Conservation (phyloP, 495 filamentous ascomycete genomes). For the Aspergillus ostianus region DNA sequence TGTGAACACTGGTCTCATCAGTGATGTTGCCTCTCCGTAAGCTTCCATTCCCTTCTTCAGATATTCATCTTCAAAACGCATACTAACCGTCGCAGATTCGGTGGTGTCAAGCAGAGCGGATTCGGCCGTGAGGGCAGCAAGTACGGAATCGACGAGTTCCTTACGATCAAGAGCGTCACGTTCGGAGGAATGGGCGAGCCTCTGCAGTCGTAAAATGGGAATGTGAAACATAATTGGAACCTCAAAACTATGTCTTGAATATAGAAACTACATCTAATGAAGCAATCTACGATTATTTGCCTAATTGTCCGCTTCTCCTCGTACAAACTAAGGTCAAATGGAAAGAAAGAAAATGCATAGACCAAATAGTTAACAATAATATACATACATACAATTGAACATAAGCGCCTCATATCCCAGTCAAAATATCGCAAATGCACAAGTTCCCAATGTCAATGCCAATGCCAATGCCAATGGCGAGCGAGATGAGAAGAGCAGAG, state of each 20-base stretch:
- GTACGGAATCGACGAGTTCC: slow-evolving; percentile 89
- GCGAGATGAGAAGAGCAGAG: not conserved
- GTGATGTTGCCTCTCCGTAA: slow-evolving; percentile 71
- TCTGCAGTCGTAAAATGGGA: slow-evolving; percentile 31
- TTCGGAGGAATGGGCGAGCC: slow-evolving; percentile 72
- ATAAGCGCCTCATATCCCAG: slow-evolving; percentile 13
- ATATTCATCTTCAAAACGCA: not conserved
- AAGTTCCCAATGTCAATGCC: not conserved
- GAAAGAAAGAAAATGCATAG: not conserved
- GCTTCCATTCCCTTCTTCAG: slow-evolving; percentile 16
- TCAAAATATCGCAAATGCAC: slow-evolving; percentile 3
- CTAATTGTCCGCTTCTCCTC: too few relatives aligned
- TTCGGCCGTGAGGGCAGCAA: slow-evolving; percentile 91
- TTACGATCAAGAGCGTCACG: slow-evolving; percentile 82
- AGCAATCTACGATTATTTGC: not conserved
- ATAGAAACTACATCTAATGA: slow-evolving; percentile 35
- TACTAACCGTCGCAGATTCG: slow-evolving; percentile 56
- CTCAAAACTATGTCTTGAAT: not conserved
- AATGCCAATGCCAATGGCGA: not conserved
- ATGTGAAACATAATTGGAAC: not conserved
- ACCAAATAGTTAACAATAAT: slow-evolving; percentile 6
- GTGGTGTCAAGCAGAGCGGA: slow-evolving; percentile 89
- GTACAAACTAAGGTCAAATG: not conserved
- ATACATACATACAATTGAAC: slow-evolving; percentile 6
- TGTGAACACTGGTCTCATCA: slow-evolving; percentile 80